Percentiles rank a stretch among this genome's conserved stretches.
Evolutionary conservation across 129 eudicot genomes (phyloP).

Genomic region (Flaveria linearis): DNA sequence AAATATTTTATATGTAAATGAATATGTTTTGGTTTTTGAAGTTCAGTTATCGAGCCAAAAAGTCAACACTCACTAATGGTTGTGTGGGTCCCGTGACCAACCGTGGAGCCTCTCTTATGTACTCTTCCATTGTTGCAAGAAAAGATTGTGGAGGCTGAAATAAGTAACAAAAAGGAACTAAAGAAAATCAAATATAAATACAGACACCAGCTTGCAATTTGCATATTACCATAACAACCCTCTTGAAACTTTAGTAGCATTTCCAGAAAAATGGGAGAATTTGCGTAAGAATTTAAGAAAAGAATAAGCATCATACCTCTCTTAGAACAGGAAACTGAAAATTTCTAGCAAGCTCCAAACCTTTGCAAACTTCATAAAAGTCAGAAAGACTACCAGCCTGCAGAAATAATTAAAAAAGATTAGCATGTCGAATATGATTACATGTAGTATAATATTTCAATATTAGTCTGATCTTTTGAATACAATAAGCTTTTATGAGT

Average conservation of each 20-base stretch:
- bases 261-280: neutral
- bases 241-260: neutral
- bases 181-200: neutral
- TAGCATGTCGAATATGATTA: neutral
- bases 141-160: slow-evolving; percentile 98
- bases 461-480: neutral
- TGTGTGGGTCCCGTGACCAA: slow-evolving; percentile 67
- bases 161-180: slow-evolving; percentile 10
- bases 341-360: slow-evolving; percentile 90
- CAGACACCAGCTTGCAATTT: neutral
- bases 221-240: slow-evolving; percentile 13
- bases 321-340: slow-evolving; percentile 90
- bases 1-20: slow-evolving; percentile 1
- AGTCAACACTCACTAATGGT: slow-evolving; percentile 53
- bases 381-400: slow-evolving; percentile 92
- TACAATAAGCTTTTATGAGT: neutral
- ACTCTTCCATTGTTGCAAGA: slow-evolving; percentile 96
- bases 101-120: slow-evolving; percentile 95
- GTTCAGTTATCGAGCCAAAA: neutral
- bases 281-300: neutral
- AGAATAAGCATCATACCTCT: slow-evolving; percentile 54
- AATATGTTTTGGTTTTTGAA: neutral
- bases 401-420: neutral
- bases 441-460: neutral
- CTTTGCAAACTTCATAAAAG: slow-evolving; percentile 91